Evolutionary conservation across 805 yeast species (phyloP).

Genomic region (Dipodascopsis tothii): DNA sequence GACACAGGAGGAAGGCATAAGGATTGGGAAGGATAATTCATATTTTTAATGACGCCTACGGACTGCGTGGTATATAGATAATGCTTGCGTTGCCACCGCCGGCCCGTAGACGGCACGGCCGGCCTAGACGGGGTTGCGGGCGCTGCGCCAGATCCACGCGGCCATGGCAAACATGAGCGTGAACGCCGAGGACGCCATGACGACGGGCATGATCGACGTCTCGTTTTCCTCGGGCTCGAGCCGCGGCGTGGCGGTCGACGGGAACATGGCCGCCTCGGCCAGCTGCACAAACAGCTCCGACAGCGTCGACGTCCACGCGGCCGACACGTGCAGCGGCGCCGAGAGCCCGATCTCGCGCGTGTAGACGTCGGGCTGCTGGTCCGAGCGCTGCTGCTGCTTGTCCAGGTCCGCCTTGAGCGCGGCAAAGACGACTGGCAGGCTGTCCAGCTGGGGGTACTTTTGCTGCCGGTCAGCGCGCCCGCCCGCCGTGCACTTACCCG

Average conservation of each 20-base stretch:
- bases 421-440: conserved; percentile 76
- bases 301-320: conserved; percentile 80
- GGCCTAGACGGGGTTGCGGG: not conserved
- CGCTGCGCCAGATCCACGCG: conserved; percentile 51
- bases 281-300: conserved; percentile 72
- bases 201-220: conserved; percentile 43
- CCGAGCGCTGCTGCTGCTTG: conserved; percentile 86
- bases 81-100: no score
- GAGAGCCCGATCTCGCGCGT: conserved; percentile 57
- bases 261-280: conserved; percentile 79
- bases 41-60: no score
- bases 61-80: no score
- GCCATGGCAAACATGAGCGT: conserved; percentile 58
- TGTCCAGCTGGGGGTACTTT: conserved; percentile 47
- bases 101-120: no score
- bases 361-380: conserved; percentile 78
- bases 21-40: no score
- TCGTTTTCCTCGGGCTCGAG: conserved; percentile 41
- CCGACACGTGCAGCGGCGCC: conserved; percentile 85
- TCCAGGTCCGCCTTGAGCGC: conserved; percentile 94
- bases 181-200: conserved; percentile 63
- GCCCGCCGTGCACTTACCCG: conserved; percentile 42
- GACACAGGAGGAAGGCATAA: no score
- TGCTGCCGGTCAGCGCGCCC: no score
- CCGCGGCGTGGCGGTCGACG: conserved; percentile 57